Percentiles rank a stretch among this genome's conserved stretches.
These are phyloP conservation scores for Scedosporium dehoogii DNA, from an alignment of 2,329 filamentous ascomycete species.

Conservation along the genomic window DNA sequence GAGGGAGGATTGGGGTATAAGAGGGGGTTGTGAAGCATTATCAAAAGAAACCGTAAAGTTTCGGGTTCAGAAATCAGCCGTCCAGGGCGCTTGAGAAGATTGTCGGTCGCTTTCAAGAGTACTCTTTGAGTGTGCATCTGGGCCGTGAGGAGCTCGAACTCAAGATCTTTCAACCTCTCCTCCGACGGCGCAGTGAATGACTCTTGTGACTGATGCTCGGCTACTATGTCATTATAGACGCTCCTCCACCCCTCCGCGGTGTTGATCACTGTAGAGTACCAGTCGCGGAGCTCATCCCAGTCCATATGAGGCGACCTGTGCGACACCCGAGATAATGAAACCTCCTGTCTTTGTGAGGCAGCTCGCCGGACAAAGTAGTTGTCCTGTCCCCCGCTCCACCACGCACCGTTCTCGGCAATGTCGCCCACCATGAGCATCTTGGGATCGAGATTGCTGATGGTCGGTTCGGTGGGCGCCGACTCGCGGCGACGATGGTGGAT, in stretches of 20 bases:
- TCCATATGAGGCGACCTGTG: constrained; percentile 60
- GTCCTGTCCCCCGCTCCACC: constrained; percentile 62
- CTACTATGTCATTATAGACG: constrained; percentile 42
- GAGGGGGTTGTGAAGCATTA: constrained; percentile 70
- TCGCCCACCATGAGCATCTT: constrained; percentile 67
- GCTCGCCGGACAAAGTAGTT: constrained; percentile 15
- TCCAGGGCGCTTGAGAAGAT: constrained; percentile 68
- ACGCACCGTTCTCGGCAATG: constrained; percentile 70
- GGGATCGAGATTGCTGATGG: constrained; percentile 56
- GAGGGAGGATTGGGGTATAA: constrained; percentile 39
- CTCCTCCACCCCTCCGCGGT: constrained; percentile 58
- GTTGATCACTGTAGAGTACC: constrained; percentile 63
- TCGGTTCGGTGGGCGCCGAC: constrained; percentile 24
- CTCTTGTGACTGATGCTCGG: constrained; percentile 12
- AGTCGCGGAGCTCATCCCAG: constrained; percentile 61
- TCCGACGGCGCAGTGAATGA: constrained; percentile 21
- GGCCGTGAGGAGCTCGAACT: constrained; percentile 40
- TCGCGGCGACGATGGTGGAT: constrained; percentile 19
- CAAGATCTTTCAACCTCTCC: constrained; percentile 31
- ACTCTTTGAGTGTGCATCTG: constrained; percentile 60
- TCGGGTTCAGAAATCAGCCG: constrained; percentile 56
- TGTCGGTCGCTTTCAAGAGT: constrained; percentile 70
- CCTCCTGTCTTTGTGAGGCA: constrained; percentile 4
- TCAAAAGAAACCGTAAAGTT: constrained; percentile 67
- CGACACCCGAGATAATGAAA: constrained; percentile 18